These are phyloP conservation scores for Lipomyces spencermartinsiae DNA, from an alignment of 805 yeast species.

Conservation along the genomic window DNA sequence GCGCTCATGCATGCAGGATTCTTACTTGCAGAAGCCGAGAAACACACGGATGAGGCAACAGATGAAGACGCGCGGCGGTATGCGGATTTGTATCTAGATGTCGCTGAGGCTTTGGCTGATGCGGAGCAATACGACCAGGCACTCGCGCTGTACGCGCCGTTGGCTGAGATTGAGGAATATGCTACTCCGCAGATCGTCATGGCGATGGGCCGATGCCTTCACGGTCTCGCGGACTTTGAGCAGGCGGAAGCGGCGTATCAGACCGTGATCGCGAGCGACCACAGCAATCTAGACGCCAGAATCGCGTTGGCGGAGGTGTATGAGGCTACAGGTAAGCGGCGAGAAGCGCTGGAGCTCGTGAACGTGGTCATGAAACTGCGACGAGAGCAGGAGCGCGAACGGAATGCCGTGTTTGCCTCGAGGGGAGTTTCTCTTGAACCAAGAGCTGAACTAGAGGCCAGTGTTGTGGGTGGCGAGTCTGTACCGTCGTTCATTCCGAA, in stretches of 20 bases:
- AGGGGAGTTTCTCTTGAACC: constrained; percentile 5
- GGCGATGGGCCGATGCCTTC: constrained; percentile 76
- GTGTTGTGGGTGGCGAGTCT: constrained; percentile 8
- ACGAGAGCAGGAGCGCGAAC: constrained; percentile 34
- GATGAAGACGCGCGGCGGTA: constrained; percentile 66
- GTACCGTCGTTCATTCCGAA: constrained; percentile 34
- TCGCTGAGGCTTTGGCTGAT: constrained; percentile 74
- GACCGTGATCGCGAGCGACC: constrained; percentile 53
- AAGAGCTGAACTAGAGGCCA: not conserved
- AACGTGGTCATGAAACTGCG: constrained; percentile 41
- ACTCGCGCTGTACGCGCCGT: constrained; percentile 63
- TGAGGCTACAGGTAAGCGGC: constrained; percentile 50
- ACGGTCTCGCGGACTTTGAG: constrained; percentile 71
- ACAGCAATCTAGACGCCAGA: constrained; percentile 69
- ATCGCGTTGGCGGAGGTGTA: constrained; percentile 82
- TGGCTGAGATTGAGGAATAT: constrained; percentile 60
- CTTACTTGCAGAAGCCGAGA: constrained; percentile 25
- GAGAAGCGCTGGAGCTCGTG: constrained; percentile 45
- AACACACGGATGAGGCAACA: constrained; percentile 43
- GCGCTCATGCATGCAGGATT: constrained; percentile 69
- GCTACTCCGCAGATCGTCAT: constrained; percentile 49
- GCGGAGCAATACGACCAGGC: constrained; percentile 80
- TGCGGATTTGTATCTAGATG: constrained; percentile 74
- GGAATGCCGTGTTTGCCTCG: constrained; percentile 8
- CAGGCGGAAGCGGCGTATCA: constrained; percentile 68